Evolutionary conservation across 495 filamentous ascomycete species (phyloP), one percentile per base, ranked within the genome.

Genomic region (Annulohypoxylon stygium): DNA sequence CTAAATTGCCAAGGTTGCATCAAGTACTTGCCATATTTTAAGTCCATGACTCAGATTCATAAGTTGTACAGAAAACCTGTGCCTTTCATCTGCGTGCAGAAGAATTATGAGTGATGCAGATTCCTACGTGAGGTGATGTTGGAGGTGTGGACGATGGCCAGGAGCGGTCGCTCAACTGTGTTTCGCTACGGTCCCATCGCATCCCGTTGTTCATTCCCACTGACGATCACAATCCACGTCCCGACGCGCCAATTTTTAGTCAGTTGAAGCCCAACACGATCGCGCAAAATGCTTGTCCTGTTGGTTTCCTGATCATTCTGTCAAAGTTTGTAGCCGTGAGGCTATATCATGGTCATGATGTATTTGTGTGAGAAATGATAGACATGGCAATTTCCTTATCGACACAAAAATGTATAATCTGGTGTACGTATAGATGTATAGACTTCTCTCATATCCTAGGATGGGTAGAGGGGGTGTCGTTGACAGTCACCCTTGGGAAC

Each of bases 91-190:
- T 25, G 34, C 41, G 25, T 67, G 25, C 7, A 26, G 48, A 54
- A 23, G 62, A 70, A 70, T 70, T 61, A 45, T 30, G 23, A 54
- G 25, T 30, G 34, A 63, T 67, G 62, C 62, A 54, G 25, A 37
- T 51, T 58, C 62, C 57, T 59, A 70, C 50, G 43, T 25, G 57
- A 58, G 62, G 61, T 51, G 48, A 66, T 74, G 12, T 47, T 58
- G 50, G 62, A 70, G 37, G 67, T 47, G 50, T 43, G 58, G 61
- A 59, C 51, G 58, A 37, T 55, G 63, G 50, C 51, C 62, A 70
- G 71, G 71, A 74, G 71, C 62, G 67, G 67, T 69, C 62, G 71
- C 71, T 74, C 71, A 67, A 74, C 71, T 69, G 67, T 67, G 62
- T 74, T 61, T 70, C 43, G 61, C 71, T 62, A 70, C 43, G 39